Conservation (phyloP, 139 green algal genomes). For the Tetraselmis striata region DNA sequence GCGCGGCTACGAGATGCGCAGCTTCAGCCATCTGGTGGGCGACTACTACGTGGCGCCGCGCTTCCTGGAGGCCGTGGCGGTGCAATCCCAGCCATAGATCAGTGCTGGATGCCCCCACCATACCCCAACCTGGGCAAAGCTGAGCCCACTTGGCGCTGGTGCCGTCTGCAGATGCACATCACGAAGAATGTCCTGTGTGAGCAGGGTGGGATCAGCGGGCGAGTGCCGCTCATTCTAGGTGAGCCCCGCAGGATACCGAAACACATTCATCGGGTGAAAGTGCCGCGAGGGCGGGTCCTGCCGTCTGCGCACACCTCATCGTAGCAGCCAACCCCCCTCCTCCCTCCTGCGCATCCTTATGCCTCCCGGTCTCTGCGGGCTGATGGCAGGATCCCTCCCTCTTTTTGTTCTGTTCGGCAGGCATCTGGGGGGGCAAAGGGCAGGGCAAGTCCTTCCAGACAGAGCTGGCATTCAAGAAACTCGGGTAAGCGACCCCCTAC, state of each 20-base stretch:
- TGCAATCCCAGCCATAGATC: too few species aligned
- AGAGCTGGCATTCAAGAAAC: conserved; percentile 85
- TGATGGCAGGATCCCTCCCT: too few species aligned
- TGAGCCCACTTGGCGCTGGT: too few species aligned
- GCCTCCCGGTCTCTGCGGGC: too few species aligned
- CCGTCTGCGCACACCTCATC: too few species aligned
- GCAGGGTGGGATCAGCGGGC: conserved; percentile 30
- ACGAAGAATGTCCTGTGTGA: conserved; percentile 81
- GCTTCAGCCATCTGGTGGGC: conserved; percentile 63
- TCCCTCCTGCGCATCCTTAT: not conserved
- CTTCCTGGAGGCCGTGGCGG: conserved; percentile 69
- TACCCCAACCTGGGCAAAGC: too few species aligned
- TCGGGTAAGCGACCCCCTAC: conserved; percentile 46
- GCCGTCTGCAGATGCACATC: conserved; percentile 81
- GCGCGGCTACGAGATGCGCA: conserved; percentile 53
- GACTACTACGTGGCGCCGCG: conserved; percentile 80
- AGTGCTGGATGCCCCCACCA: too few species aligned
- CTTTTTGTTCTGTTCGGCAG: too few species aligned
- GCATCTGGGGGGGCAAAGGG: conserved; percentile 59
- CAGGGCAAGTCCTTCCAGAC: conserved; percentile 79
- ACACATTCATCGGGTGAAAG: too few species aligned
- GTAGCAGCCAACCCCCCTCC: too few species aligned
- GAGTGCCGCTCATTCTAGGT: conserved; percentile 58
- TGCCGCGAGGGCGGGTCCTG: too few species aligned
- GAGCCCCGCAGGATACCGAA: too few species aligned